phyloP scores from a whole-genome alignment of 2,329 filamentous ascomycete species.

The Zymoseptoria tritici region DNA sequence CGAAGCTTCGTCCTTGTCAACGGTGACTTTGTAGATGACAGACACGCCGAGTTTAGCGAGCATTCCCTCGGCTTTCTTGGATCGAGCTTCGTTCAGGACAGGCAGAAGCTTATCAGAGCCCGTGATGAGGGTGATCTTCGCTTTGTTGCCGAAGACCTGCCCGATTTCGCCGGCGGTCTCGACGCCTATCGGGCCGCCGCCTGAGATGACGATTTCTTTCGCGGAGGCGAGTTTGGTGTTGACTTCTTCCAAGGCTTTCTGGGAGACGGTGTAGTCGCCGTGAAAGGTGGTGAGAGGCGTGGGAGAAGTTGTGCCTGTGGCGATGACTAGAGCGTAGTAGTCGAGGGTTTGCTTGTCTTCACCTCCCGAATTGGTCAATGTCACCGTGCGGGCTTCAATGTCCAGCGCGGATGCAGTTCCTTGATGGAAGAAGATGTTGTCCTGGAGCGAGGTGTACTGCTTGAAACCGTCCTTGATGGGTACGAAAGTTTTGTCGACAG shows the following conservation, averaged over 20 bases:
- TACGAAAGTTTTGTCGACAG: conserved; percentile 42
- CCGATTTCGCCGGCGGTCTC: conserved; percentile 34
- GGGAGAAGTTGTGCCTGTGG: conserved; percentile 45
- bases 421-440: conserved; percentile 41
- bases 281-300: conserved; percentile 40
- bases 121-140: conserved; percentile 41
- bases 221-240: conserved; percentile 29
- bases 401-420: conserved; percentile 44
- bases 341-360: conserved; percentile 31
- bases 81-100: conserved; percentile 34
- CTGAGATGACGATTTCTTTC: conserved; percentile 30
- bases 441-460: conserved; percentile 37
- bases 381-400: conserved; percentile 36
- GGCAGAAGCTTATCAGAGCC: conserved; percentile 35
- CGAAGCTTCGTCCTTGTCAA: conserved; percentile 18
- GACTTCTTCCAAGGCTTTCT: conserved; percentile 26
- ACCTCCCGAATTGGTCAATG: conserved; percentile 32
- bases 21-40: conserved; percentile 24
- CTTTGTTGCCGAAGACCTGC: conserved; percentile 30
- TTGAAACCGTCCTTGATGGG: conserved; percentile 46
- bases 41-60: conserved; percentile 43
- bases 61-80: conserved; percentile 38
- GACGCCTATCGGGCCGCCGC: conserved; percentile 33
- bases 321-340: conserved; percentile 51
- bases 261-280: conserved; percentile 28